A percentile compares a stretch with the other conserved stretches of the same genome.
These are phyloP conservation scores for Curvularia sp. DNA, from an alignment of 2,329 filamentous ascomycete genomes.

Conservation along the genomic window DNA sequence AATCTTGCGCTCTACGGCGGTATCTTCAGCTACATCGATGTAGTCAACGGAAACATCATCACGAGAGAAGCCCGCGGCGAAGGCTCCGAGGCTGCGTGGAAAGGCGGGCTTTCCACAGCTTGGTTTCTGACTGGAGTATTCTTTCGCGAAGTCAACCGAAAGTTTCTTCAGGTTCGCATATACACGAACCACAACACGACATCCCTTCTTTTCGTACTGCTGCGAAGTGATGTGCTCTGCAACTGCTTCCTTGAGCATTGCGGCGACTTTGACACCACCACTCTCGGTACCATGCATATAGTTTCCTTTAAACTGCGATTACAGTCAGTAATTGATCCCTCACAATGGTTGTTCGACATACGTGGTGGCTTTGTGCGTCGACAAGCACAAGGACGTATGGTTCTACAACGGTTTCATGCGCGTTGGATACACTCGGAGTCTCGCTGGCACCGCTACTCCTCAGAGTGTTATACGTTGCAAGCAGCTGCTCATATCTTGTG, in stretches of 20 bases:
- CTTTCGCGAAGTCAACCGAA: background rate
- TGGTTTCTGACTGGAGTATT: background rate
- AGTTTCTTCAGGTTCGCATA: slow-evolving; percentile 2
- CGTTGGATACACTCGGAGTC: background rate
- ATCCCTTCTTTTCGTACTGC: background rate
- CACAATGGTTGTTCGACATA: background rate
- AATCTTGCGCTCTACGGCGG: slow-evolving; percentile 8
- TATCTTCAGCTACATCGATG: slow-evolving; percentile 7
- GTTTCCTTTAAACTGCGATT: background rate
- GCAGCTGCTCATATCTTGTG: background rate
- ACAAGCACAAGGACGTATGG: background rate
- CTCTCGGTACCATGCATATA: background rate
- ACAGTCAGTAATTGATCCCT: background rate
- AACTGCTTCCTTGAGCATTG: background rate
- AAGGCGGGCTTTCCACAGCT: background rate
- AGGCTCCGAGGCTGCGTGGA: background rate
- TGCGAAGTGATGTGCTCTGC: background rate
- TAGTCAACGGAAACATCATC: slow-evolving; percentile 3
- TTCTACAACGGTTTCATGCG: background rate
- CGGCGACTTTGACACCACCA: background rate
- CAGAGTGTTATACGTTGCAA: background rate
- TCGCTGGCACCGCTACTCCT: background rate
- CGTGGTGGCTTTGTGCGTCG: slow-evolving; percentile 5
- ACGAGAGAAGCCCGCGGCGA: slow-evolving; percentile 13
- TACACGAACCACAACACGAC: background rate